These are phyloP conservation scores for Lasiosphaeriaceae sp. DNA, from an alignment of 495 filamentous ascomycete genomes.

Conservation along the genomic window DNA sequence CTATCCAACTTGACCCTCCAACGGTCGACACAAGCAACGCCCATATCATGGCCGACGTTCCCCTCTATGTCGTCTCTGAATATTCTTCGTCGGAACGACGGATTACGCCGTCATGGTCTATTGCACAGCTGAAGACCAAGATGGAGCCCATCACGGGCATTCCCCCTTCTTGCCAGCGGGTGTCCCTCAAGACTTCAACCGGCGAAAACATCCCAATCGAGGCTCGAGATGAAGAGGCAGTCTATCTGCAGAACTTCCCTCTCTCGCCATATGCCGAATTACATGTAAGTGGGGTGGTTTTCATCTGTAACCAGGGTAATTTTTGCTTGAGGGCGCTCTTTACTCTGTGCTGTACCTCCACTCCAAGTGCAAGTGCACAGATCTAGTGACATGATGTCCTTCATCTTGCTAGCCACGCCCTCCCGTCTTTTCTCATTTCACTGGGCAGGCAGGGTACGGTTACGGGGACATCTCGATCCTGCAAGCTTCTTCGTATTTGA, in stretches of 20 bases:
- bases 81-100: slow-evolving; percentile 76
- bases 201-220: slow-evolving; percentile 53
- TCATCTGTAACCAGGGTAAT: background rate
- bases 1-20: background rate
- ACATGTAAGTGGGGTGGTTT: slow-evolving; percentile 54
- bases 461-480: too few species aligned
- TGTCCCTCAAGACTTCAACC: slow-evolving; percentile 59
- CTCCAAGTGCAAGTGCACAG: background rate
- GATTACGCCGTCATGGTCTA: slow-evolving; percentile 88
- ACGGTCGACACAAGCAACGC: slow-evolving; percentile 1
- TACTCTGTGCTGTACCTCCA: background rate
- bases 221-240: slow-evolving; percentile 64
- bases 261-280: slow-evolving; percentile 71
- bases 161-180: slow-evolving; percentile 71
- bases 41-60: slow-evolving; percentile 68
- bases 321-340: too few species aligned
- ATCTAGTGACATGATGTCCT: background rate
- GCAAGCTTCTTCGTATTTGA: too few species aligned
- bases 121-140: slow-evolving; percentile 79
- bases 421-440: too few species aligned
- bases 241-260: slow-evolving; percentile 57
- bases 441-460: too few species aligned
- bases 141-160: slow-evolving; percentile 93
- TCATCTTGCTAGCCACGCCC: too few species aligned
- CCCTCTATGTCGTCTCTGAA: slow-evolving; percentile 77